Base-by-base conservation (phyloP, 1,284 basidiomycete species). In the Athelia psychrophila region DNA sequence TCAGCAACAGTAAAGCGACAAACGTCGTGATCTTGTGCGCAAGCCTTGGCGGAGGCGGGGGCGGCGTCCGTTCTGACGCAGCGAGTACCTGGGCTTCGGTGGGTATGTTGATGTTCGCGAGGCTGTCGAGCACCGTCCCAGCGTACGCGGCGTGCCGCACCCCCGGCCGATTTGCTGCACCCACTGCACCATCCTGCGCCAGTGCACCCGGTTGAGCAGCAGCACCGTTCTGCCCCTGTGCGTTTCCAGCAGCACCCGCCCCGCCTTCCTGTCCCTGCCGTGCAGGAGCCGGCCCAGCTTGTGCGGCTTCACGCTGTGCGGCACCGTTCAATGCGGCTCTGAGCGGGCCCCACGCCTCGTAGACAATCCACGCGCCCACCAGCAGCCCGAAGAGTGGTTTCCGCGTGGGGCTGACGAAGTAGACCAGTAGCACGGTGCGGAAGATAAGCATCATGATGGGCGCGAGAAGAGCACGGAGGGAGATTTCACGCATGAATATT, bases 261-360 rank as follows among this genome's bases (percentile, higher is more conserved):
- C 33, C 55, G 65, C 44, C 65, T 59, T 53, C 44, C n/a, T n/a
- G n/a, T n/a, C 27, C 27, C 27, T 30, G 6, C 27, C 27, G 36
- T 51, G 42, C 24, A 33, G 36, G 22, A 53, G 46, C 12, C 50
- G 42, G 30, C 55, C 36, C 45, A 30, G 51, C 56, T 54, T 67
- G 64, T 51, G 69, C 67, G 24, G 60, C 65, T 44, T 55, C 63
- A n/a, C 67, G 68, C 33, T 67, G 66, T 44, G 71, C 56, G 9
- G 72, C 73, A 49, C 79, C 74, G 22, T 74, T 61, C 25, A 86
- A 56, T 38, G 75, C 77, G 49, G 80, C 72, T 36, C 84, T 76
- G 54, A 90, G 76, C n/a, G 84, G 83, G 50, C 77, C 79, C 84
- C 85, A 90, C 22, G 87, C 81, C 66, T 91, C 89, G 63, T 88